Evolutionary conservation across 2,329 filamentous ascomycete genomes (phyloP).

Genomic region (Alternaria incomplexa): DNA sequence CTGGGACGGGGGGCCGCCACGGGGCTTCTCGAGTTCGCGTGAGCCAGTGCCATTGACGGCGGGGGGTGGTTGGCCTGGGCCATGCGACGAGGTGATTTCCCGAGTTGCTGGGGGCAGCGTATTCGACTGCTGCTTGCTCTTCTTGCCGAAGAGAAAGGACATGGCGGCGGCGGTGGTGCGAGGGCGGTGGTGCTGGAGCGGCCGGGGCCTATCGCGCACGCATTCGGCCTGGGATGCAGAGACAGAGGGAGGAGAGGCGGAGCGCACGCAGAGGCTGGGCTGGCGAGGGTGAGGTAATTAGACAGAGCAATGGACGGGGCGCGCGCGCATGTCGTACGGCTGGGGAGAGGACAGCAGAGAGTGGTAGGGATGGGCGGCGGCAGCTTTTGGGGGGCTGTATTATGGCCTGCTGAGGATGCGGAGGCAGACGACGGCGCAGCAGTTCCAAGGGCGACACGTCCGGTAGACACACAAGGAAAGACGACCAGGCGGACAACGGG

Average conservation of each 20-base stretch:
- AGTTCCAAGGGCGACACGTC: conserved; percentile 3
- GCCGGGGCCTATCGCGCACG: conserved; percentile 35
- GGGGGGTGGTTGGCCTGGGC: conserved; percentile 50
- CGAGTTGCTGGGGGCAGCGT: conserved; percentile 61
- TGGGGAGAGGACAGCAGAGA: not conserved
- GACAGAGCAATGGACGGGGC: conserved; percentile 4
- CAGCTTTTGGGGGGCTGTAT: conserved; percentile 1
- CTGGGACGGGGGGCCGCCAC: conserved; percentile 29
- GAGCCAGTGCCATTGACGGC: conserved; percentile 52
- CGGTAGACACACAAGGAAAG: conserved; percentile 6
- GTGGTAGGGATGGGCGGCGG: conserved; percentile 1
- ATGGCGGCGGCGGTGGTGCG: conserved; percentile 44
- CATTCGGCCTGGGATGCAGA: conserved; percentile 35
- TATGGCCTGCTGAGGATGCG: conserved; percentile 4
- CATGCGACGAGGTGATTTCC: conserved; percentile 64
- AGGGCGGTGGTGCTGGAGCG: conserved; percentile 25
- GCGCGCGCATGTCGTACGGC: conserved; percentile 22
- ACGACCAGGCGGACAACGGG: conserved; percentile 1
- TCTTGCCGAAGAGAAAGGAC: conserved; percentile 62
- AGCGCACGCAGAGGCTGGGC: conserved; percentile 9
- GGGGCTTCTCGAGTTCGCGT: conserved; percentile 51
- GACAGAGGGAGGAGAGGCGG: conserved; percentile 4
- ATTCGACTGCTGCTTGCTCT: conserved; percentile 48
- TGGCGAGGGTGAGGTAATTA: conserved; percentile 6
- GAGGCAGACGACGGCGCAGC: conserved; percentile 2